A percentile compares a stretch with the other conserved stretches of the same genome.
Conservation (phyloP, 1,139 yeast genomes). For the Pneumocystis carinii region DNA sequence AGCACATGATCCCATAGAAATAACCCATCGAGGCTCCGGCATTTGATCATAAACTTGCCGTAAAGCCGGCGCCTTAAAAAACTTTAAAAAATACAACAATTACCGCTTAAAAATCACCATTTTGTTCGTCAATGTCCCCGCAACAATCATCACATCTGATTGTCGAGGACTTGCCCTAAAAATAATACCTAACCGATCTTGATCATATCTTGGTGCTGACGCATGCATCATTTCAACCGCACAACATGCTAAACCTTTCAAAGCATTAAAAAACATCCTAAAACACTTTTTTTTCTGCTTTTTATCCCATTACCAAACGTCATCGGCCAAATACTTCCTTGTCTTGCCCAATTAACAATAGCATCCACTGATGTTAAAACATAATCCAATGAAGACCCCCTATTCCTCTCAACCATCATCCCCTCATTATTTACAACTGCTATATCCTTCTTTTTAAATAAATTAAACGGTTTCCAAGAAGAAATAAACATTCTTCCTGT, state of each 20-base stretch:
- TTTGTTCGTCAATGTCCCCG: constrained; percentile 81
- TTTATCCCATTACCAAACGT: constrained; percentile 46
- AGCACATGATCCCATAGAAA: constrained; percentile 90
- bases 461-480: background rate
- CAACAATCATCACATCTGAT: constrained; percentile 85
- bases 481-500: background rate
- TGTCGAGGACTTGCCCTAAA: constrained; percentile 93
- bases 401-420: background rate
- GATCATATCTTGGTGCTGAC: constrained; percentile 83
- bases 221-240: constrained; percentile 96
- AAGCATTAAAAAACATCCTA: constrained; percentile 3
- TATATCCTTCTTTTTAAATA: background rate
- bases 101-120: constrained; percentile 2
- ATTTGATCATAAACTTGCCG: constrained; percentile 89
- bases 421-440: background rate
- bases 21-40: constrained; percentile 86
- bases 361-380: constrained; percentile 74
- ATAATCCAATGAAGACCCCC: constrained; percentile 44
- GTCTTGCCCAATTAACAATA: constrained; percentile 84
- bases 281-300: constrained; percentile 50
- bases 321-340: constrained; percentile 87
- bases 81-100: constrained; percentile 29
- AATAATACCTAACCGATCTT: constrained; percentile 83
- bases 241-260: constrained; percentile 6
- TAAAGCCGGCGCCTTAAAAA: constrained; percentile 52